Percentiles rank a stretch among this genome's conserved stretches.
These are phyloP conservation scores for Syzygium oleosum DNA, from an alignment of 345 rosid genomes.

Conservation along the genomic window DNA sequence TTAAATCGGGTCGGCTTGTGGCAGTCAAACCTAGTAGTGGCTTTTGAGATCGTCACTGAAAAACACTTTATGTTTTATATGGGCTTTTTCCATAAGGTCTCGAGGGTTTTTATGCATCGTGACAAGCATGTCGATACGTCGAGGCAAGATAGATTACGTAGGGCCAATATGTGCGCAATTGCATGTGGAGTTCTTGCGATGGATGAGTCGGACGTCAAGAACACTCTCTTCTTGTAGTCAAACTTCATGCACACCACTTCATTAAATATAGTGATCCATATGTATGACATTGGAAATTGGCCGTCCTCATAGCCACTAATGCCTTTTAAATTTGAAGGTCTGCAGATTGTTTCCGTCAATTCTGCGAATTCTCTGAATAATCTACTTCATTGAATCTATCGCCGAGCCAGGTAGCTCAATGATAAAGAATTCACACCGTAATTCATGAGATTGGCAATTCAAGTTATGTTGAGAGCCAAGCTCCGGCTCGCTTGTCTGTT, in stretches of 20 bases:
- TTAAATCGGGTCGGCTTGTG: background rate
- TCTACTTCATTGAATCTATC: background rate
- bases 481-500: rapidly evolving
- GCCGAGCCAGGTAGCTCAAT: background rate
- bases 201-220: background rate
- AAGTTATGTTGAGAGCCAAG: background rate
- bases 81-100: background rate
- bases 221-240: background rate
- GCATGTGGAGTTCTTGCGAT: background rate
- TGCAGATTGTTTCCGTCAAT: background rate
- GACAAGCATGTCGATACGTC: background rate
- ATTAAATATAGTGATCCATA: background rate
- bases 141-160: background rate
- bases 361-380: background rate
- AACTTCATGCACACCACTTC: background rate
- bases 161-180: background rate
- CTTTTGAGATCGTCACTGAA: background rate
- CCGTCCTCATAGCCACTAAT: background rate
- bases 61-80: background rate
- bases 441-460: background rate
- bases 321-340: background rate
- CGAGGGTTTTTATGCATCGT: background rate
- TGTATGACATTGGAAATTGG: background rate
- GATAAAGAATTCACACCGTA: background rate
- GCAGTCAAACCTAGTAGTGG: background rate